phyloP scores from a whole-genome alignment of 2,329 filamentous ascomycete species.

The Plectosphaerella cucumerina region DNA sequence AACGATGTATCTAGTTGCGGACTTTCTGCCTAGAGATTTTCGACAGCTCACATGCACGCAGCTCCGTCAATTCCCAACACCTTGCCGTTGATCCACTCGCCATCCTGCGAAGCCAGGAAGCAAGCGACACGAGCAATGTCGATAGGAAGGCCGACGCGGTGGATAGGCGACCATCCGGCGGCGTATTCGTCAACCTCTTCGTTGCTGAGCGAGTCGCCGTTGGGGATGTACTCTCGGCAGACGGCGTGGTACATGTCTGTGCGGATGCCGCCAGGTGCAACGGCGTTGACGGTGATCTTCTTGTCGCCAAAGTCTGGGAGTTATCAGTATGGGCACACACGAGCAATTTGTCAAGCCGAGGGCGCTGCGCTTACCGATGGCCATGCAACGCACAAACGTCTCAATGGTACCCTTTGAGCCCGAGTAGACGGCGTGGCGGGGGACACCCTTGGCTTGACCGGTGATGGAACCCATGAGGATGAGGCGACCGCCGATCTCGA shows the following conservation, averaged over 20 bases:
- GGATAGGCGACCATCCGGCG: slow-evolving; percentile 48
- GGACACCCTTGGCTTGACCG: slow-evolving; percentile 61
- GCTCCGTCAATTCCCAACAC: slow-evolving; percentile 17
- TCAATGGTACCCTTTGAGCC: slow-evolving; percentile 74
- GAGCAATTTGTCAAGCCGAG: background rate
- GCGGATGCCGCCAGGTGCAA: slow-evolving; percentile 65
- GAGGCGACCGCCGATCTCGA: slow-evolving; percentile 63
- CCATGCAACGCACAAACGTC: slow-evolving; percentile 71
- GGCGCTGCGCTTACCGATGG: slow-evolving; percentile 47
- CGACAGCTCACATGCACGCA: slow-evolving; percentile 14
- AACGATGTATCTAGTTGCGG: too few relatives aligned
- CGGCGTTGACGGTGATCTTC: slow-evolving; percentile 63
- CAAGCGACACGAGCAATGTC: slow-evolving; percentile 64
- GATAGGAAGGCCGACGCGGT: slow-evolving; percentile 62
- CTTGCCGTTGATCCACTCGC: slow-evolving; percentile 43
- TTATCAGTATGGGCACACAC: background rate
- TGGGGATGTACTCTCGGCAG: slow-evolving; percentile 60
- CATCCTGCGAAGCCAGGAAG: slow-evolving; percentile 43
- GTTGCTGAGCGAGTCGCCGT: slow-evolving; percentile 49
- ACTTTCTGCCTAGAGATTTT: too few relatives aligned
- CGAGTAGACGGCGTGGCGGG: slow-evolving; percentile 70
- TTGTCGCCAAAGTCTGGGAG: slow-evolving; percentile 57
- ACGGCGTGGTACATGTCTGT: slow-evolving; percentile 66
- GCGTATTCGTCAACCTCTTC: slow-evolving; percentile 53
- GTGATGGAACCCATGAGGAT: slow-evolving; percentile 73